These are phyloP conservation scores for Polytrichum commune DNA, from an alignment of 225 moss, liverwort and hornwort species.

Conservation along the genomic window DNA sequence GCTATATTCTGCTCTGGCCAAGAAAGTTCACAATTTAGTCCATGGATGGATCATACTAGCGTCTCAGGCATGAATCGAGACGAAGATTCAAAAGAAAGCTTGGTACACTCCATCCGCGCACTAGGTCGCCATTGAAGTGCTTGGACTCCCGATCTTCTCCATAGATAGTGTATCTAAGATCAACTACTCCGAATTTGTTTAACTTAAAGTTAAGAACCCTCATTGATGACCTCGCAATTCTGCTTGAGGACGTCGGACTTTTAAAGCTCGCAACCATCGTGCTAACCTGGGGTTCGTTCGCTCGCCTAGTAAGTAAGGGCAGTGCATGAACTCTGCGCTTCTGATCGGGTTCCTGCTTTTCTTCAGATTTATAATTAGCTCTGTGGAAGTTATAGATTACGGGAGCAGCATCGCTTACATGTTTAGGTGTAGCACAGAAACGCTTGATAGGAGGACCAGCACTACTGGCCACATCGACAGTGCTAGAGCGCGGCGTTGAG, in stretches of 20 bases:
- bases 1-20: constrained; percentile 2
- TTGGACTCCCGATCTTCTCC: no score
- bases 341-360: neutral
- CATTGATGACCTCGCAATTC: constrained; percentile 11
- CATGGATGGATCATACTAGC: neutral
- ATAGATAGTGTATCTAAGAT: constrained; percentile 9
- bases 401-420: constrained; percentile 20
- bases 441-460: constrained; percentile 8
- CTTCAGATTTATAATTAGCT: neutral
- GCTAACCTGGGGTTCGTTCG: neutral
- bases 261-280: neutral
- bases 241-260: neutral
- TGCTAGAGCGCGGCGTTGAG: constrained; percentile 19
- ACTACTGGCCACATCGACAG: constrained; percentile 20
- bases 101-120: neutral
- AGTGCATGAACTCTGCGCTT: neutral
- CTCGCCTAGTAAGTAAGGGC: neutral
- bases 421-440: constrained; percentile 5
- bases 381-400: neutral
- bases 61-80: neutral
- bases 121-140: no score
- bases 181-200: constrained; percentile 5
- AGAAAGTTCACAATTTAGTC: neutral
- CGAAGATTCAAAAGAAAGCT: neutral
- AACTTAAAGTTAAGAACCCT: neutral